Conservation (phyloP, 2,329 filamentous ascomycete species). For the Pestalotiopsis sp. region DNA sequence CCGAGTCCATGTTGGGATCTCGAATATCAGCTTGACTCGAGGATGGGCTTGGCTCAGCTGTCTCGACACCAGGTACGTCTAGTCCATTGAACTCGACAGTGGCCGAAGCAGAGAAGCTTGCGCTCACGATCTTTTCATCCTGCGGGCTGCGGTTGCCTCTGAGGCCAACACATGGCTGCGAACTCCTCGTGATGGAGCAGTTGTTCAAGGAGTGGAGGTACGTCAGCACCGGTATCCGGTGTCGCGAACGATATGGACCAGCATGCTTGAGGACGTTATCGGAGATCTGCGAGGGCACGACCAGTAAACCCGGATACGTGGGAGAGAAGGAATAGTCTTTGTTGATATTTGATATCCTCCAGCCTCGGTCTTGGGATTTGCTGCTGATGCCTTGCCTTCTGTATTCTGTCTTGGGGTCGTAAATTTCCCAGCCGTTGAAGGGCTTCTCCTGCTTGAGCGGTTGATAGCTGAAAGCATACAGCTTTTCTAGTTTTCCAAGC, state of each 20-base stretch:
- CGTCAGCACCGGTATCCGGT: conserved; percentile 84
- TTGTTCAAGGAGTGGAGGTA: conserved; percentile 98
- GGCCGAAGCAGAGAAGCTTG: conserved; percentile 81
- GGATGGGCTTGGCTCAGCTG: conserved; percentile 39
- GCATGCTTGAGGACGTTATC: conserved; percentile 97
- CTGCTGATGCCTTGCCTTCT: conserved; percentile 83
- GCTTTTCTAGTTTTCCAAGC: conserved; percentile 79
- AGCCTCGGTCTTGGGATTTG: conserved; percentile 76
- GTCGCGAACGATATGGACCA: conserved; percentile 82
- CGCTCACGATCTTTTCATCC: conserved; percentile 89
- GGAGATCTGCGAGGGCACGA: conserved; percentile 88
- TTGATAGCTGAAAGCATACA: conserved; percentile 88
- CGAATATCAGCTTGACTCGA: conserved; percentile 55
- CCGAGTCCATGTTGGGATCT: conserved; percentile 40
- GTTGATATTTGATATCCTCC: conserved; percentile 91
- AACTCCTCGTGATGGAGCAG: conserved; percentile 93
- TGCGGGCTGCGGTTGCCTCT: conserved; percentile 89
- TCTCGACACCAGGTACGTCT: conserved; percentile 31
- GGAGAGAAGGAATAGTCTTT: conserved; percentile 87
- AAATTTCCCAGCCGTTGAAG: conserved; percentile 80
- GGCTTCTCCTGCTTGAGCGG: conserved; percentile 73
- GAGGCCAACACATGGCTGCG: conserved; percentile 86
- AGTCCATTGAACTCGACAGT: conserved; percentile 39
- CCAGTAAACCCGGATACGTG: conserved; percentile 85
- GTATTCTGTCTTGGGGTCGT: conserved; percentile 85